These are phyloP conservation scores for Rhizopus arrhizus DNA, from an alignment of 371 early-diverging fungal genomes.

Conservation along the genomic window DNA sequence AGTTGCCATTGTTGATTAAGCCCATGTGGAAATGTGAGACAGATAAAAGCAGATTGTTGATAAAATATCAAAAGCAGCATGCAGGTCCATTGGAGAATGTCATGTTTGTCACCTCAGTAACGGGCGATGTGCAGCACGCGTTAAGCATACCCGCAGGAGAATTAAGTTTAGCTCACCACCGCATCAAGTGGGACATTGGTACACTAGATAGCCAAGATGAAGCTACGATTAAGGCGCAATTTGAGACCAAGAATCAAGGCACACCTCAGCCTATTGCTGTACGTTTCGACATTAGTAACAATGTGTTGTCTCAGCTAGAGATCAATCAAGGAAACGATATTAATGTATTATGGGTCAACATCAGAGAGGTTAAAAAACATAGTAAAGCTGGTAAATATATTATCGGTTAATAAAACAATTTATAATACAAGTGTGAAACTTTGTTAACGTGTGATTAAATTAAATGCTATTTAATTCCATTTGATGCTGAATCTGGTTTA, in stretches of 20 bases:
- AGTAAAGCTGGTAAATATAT: slow-evolving; percentile 44
- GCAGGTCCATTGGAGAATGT: slow-evolving; percentile 34
- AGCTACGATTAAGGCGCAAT: slow-evolving; percentile 53
- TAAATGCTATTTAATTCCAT: not conserved
- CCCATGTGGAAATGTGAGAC: slow-evolving; percentile 64
- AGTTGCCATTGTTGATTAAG: slow-evolving; percentile 43
- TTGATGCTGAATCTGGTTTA: slow-evolving; percentile 4
- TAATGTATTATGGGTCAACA: slow-evolving; percentile 25
- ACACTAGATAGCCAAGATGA: slow-evolving; percentile 33
- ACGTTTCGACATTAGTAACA: slow-evolving; percentile 51
- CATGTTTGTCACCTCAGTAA: slow-evolving; percentile 51
- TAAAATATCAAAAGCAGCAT: slow-evolving; percentile 49
- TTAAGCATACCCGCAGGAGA: slow-evolving; percentile 59
- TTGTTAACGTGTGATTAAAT: not conserved
- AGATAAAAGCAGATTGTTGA: slow-evolving; percentile 51
- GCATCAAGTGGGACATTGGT: slow-evolving; percentile 58
- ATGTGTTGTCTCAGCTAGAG: slow-evolving; percentile 35
- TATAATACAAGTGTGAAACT: not conserved
- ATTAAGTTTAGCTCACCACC: slow-evolving; percentile 53
- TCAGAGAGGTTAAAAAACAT: slow-evolving; percentile 18
- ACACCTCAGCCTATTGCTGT: slow-evolving; percentile 50
- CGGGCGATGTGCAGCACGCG: slow-evolving; percentile 50
- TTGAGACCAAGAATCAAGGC: slow-evolving; percentile 45
- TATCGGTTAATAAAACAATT: not conserved
- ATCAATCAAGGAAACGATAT: slow-evolving; percentile 26